Percentiles rank a stretch among this genome's conserved stretches.
These are phyloP conservation scores for Omphalea diandra DNA, from an alignment of 441 rosid genomes.

Conservation along the genomic window DNA sequence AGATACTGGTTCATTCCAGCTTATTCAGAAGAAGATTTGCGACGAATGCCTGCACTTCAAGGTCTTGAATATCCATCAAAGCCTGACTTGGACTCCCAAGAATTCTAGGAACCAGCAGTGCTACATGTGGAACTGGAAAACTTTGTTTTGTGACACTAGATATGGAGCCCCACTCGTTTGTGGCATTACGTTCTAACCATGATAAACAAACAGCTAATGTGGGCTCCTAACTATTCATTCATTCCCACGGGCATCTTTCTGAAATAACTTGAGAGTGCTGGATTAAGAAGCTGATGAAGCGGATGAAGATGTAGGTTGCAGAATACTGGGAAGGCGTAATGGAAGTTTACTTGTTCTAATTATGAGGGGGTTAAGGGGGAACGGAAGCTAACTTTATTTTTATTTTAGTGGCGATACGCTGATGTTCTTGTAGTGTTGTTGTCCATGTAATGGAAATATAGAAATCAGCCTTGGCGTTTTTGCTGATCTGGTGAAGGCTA, in stretches of 20 bases:
- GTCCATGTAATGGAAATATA: slow-evolving; percentile 22
- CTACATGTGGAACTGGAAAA: slow-evolving; percentile 3
- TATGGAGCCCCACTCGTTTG: slow-evolving; percentile 12
- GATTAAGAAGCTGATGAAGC: slow-evolving; percentile 13
- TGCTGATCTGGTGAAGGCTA: not conserved
- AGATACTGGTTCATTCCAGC: slow-evolving; percentile 69
- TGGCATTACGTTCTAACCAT: slow-evolving; percentile 21
- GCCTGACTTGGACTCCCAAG: slow-evolving; percentile 68
- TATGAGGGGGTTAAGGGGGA: slow-evolving; percentile 16
- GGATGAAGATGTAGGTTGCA: slow-evolving; percentile 16
- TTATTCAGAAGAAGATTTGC: slow-evolving; percentile 75
- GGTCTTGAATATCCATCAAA: slow-evolving; percentile 82
- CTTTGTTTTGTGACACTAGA: slow-evolving; percentile 29
- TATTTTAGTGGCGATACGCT: not conserved
- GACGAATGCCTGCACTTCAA: slow-evolving; percentile 73
- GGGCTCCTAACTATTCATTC: slow-evolving; percentile 26
- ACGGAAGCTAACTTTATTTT: slow-evolving; percentile 14
- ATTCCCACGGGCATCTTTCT: slow-evolving; percentile 17
- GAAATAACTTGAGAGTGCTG: slow-evolving; percentile 20
- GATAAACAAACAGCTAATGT: slow-evolving; percentile 18
- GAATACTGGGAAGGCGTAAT: not conserved
- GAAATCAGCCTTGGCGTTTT: not conserved
- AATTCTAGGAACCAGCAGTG: slow-evolving; percentile 38
- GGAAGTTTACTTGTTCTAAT: slow-evolving; percentile 19
- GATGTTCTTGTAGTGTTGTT: slow-evolving; percentile 19